Conservation (phyloP, 306 rosid species). For the Vigna reflexopilosa region DNA sequence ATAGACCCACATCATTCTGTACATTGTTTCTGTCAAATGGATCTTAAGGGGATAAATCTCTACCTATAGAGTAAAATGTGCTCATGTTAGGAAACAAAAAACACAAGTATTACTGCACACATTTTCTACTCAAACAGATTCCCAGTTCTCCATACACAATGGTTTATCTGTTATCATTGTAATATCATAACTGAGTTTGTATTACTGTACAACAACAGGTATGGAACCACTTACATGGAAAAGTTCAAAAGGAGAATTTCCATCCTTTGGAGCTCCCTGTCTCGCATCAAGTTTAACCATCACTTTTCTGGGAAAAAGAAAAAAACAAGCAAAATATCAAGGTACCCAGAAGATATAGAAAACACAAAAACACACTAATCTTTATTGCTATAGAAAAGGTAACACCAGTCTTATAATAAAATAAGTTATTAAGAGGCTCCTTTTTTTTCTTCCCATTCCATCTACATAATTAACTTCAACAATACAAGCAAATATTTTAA, state of each 20-base stretch:
- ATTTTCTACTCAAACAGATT: slow-evolving; percentile 17
- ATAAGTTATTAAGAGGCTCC: slow-evolving; percentile 3
- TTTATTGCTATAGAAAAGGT: background rate
- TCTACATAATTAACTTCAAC: background rate
- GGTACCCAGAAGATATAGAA: slow-evolving; percentile 9
- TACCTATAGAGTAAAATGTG: slow-evolving; percentile 59
- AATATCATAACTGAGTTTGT: background rate
- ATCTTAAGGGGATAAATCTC: slow-evolving; percentile 95
- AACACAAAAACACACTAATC: slow-evolving; percentile 4
- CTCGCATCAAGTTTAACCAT: slow-evolving; percentile 92
- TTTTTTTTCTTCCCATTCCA: background rate
- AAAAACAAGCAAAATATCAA: slow-evolving; percentile 35
- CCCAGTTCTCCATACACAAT: background rate
- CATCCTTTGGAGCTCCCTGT: slow-evolving; percentile 94
- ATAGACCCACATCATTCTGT: slow-evolving; percentile 96
- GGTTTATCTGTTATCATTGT: background rate
- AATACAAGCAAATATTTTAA: background rate
- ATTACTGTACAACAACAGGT: background rate
- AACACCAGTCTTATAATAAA: slow-evolving; percentile 31
- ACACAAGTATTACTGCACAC: slow-evolving; percentile 6
- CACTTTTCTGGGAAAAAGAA: slow-evolving; percentile 55
- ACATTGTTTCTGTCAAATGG: slow-evolving; percentile 92
- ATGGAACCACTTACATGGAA: slow-evolving; percentile 64
- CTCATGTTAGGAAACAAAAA: slow-evolving; percentile 46
- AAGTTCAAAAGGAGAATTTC: slow-evolving; percentile 84